These are phyloP conservation scores for Fusarium sacchari DNA, from an alignment of 2,329 filamentous ascomycete genomes.

Conservation along the genomic window DNA sequence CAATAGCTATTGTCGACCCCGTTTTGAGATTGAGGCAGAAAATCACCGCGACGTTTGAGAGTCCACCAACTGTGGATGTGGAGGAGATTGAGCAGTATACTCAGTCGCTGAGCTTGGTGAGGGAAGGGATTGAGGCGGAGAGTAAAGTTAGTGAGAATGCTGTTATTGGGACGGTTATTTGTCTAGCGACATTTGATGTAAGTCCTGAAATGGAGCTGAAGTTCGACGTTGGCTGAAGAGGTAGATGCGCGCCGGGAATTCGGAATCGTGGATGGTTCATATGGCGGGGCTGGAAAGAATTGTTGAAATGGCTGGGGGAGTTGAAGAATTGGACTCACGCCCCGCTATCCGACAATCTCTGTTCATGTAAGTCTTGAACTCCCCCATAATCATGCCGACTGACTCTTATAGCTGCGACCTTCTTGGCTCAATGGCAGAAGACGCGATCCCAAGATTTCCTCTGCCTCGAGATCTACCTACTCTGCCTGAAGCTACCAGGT, in stretches of 20 bases:
- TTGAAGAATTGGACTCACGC: slow-evolving; percentile 10
- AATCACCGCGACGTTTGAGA: neutral
- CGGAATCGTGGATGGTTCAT: slow-evolving; percentile 26
- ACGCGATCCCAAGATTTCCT: slow-evolving; percentile 21
- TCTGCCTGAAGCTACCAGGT: fast-evolving
- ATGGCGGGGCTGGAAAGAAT: slow-evolving; percentile 28
- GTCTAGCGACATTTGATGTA: slow-evolving; percentile 34
- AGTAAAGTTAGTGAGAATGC: neutral
- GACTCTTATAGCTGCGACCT: slow-evolving; percentile 15
- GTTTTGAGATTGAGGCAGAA: neutral
- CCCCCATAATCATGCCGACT: neutral
- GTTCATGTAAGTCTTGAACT: slow-evolving; percentile 18
- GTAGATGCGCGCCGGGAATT: slow-evolving; percentile 27
- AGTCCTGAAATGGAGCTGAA: neutral
- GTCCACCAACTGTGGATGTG: neutral
- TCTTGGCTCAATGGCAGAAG: slow-evolving; percentile 27
- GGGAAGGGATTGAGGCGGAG: slow-evolving; percentile 2
- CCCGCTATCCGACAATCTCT: slow-evolving; percentile 25
- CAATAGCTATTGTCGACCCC: slow-evolving; percentile 27
- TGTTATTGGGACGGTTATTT: slow-evolving; percentile 32
- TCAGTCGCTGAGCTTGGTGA: slow-evolving; percentile 22
- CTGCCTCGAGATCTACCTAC: neutral
- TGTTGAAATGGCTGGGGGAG: slow-evolving; percentile 16
- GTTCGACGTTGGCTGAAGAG: neutral
- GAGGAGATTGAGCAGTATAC: slow-evolving; percentile 33